Conservation (phyloP, 805 yeast species). For the Saturnispora besseyi region DNA sequence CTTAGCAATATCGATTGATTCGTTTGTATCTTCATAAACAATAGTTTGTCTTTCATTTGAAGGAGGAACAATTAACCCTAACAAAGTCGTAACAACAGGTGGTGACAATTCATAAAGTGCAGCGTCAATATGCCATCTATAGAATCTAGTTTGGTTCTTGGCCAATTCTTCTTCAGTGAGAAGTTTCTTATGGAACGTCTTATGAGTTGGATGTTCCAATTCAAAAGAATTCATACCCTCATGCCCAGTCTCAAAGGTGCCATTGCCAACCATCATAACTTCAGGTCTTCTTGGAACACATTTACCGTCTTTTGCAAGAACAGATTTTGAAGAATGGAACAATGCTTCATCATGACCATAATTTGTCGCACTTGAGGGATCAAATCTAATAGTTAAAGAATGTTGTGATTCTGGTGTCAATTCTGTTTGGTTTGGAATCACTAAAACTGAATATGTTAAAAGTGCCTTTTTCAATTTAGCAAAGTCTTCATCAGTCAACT, state of each 20-base stretch:
- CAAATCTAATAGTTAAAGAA: conserved; percentile 65
- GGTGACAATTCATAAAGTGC: conserved; percentile 82
- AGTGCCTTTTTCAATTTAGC: conserved; percentile 52
- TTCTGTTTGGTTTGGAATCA: conserved; percentile 62
- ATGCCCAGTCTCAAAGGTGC: conserved; percentile 41
- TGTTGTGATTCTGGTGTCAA: conserved; percentile 71
- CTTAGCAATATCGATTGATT: conserved; percentile 56
- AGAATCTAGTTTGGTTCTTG: conserved; percentile 63
- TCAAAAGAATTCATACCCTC: conserved; percentile 39
- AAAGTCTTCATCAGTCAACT: conserved; percentile 59
- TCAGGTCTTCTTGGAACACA: conserved; percentile 79
- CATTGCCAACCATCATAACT: conserved; percentile 86
- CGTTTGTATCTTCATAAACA: conserved; percentile 58
- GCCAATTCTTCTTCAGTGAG: conserved; percentile 57
- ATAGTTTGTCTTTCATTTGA: conserved; percentile 53
- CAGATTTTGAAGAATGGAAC: conserved; percentile 54
- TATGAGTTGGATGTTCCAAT: conserved; percentile 79
- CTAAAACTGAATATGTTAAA: conserved; percentile 59
- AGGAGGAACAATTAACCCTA: conserved; percentile 76
- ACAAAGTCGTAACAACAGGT: conserved; percentile 75
- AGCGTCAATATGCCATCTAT: conserved; percentile 92
- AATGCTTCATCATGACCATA: conserved; percentile 80
- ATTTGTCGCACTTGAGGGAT: conserved; percentile 56
- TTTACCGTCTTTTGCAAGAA: conserved; percentile 71
- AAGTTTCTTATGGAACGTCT: conserved; percentile 63